Conservation (phyloP, 345 rosid species). For the Salix exigua region DNA sequence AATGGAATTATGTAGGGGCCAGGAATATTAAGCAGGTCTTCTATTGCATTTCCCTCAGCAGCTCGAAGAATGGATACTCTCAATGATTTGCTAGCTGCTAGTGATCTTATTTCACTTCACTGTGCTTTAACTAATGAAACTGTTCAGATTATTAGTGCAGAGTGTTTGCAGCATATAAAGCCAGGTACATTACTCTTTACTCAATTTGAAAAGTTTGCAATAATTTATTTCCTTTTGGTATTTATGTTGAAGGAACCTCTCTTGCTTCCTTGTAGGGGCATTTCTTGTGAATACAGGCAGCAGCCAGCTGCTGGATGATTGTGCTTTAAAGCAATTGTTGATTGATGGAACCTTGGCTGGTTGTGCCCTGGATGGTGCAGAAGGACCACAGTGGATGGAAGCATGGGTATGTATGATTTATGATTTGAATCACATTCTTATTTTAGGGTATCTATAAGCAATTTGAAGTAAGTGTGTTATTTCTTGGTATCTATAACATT, state of each 20-base stretch:
- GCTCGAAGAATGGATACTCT: slow-evolving; percentile 98
- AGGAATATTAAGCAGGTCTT: slow-evolving; percentile 52
- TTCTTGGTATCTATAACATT: background rate
- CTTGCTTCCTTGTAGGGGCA: slow-evolving; percentile 53
- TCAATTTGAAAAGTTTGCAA: background rate
- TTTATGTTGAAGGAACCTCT: background rate
- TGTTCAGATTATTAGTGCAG: slow-evolving; percentile 85
- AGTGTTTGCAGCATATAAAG: slow-evolving; percentile 92
- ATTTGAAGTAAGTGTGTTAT: background rate
- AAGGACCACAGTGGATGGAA: slow-evolving; percentile 99
- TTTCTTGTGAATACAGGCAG: slow-evolving; percentile 96
- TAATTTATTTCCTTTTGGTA: background rate
- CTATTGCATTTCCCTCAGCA: slow-evolving; percentile 74
- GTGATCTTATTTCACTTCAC: slow-evolving; percentile 93
- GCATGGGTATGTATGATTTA: slow-evolving; percentile 77
- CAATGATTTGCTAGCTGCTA: slow-evolving; percentile 89
- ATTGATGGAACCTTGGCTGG: slow-evolving; percentile 97
- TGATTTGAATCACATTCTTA: background rate
- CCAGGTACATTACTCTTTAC: slow-evolving; percentile 55
- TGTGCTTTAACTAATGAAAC: slow-evolving; percentile 86
- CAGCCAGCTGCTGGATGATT: slow-evolving; percentile 91
- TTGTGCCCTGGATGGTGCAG: slow-evolving; percentile 96
- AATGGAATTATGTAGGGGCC: slow-evolving; percentile 46
- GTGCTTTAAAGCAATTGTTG: slow-evolving; percentile 84
- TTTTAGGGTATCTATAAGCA: background rate